Percentiles rank a stretch among this genome's conserved stretches.
Evolutionary conservation across 2,329 filamentous ascomycete genomes (phyloP).

Genomic region (Exophiala spinifera): DNA sequence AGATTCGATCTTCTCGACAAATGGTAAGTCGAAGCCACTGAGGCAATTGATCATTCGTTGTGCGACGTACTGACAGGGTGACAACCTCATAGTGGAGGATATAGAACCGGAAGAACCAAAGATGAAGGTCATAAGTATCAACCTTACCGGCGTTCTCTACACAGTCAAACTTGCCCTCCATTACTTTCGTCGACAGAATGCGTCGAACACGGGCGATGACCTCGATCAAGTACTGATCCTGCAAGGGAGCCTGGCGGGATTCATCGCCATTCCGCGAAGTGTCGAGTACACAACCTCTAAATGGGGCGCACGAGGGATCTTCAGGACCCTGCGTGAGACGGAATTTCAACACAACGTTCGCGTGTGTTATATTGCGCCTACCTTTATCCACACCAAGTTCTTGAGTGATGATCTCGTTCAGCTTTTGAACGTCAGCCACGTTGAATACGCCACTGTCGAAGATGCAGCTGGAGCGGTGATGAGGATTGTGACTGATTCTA

Average conservation of each 20-base stretch:
- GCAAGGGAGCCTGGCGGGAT: constrained; percentile 37
- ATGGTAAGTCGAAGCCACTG: constrained; percentile 33
- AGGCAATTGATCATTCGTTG: constrained; percentile 38
- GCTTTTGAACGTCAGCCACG: constrained; percentile 22
- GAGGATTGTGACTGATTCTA: constrained; percentile 18
- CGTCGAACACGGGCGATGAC: constrained; percentile 28
- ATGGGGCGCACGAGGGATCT: constrained; percentile 39
- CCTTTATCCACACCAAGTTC: constrained; percentile 37
- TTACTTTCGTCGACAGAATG: constrained; percentile 34
- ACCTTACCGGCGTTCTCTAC: constrained; percentile 24
- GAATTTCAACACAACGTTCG: constrained; percentile 40
- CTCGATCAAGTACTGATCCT: constrained; percentile 32
- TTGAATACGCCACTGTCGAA: constrained; percentile 21
- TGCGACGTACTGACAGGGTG: no score
- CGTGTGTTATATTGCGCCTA: constrained; percentile 39
- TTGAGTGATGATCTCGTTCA: constrained; percentile 31
- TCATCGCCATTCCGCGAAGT: constrained; percentile 34
- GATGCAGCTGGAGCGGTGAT: constrained; percentile 18
- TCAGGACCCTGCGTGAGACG: constrained; percentile 35
- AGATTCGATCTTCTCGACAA: constrained; percentile 29
- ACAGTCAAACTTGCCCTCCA: constrained; percentile 30
- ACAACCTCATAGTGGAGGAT: constrained; percentile 29
- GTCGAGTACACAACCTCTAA: constrained; percentile 39
- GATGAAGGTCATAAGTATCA: constrained; percentile 34
- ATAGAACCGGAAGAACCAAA: constrained; percentile 33